phyloP scores from a whole-genome alignment of 2,329 filamentous ascomycete species.

The Cordyceps cicadae region DNA sequence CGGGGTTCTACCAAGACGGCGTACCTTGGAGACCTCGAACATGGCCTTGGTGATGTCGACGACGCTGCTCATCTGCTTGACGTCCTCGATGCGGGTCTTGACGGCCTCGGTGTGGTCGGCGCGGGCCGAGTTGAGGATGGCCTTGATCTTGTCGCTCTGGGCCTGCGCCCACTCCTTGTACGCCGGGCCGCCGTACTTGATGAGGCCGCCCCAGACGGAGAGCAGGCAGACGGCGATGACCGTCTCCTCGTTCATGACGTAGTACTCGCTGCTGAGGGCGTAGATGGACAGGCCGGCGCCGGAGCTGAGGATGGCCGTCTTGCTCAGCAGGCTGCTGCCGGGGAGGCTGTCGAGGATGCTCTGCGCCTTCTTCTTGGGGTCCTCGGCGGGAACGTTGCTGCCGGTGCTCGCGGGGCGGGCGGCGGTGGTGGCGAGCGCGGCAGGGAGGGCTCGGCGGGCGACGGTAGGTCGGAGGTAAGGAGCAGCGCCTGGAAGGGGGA shows the following conservation, averaged over 20 bases:
- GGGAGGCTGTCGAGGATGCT: slow-evolving; percentile 90
- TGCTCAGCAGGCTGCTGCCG: slow-evolving; percentile 85
- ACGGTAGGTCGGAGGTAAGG: slow-evolving; percentile 80
- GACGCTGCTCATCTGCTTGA: slow-evolving; percentile 88
- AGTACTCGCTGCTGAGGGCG: slow-evolving; percentile 98
- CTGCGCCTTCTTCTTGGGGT: slow-evolving; percentile 95
- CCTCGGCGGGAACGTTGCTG: slow-evolving; percentile 66
- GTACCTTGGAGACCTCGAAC: slow-evolving; percentile 96
- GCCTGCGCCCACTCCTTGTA: slow-evolving; percentile 88
- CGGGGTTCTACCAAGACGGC: slow-evolving; percentile 17
- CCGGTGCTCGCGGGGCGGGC: slow-evolving; percentile 59
- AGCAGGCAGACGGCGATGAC: slow-evolving; percentile 89
- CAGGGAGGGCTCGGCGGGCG: slow-evolving; percentile 65
- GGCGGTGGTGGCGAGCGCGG: slow-evolving; percentile 57
- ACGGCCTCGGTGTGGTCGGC: slow-evolving; percentile 93
- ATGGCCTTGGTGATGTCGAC: slow-evolving; percentile 95
- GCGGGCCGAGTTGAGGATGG: slow-evolving; percentile 88
- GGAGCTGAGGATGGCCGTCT: slow-evolving; percentile 94
- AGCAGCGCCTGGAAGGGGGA: slow-evolving; percentile 56
- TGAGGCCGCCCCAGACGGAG: slow-evolving; percentile 84
- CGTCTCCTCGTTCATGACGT: slow-evolving; percentile 98
- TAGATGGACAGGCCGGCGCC: slow-evolving; percentile 84
- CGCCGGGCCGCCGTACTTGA: slow-evolving; percentile 85
- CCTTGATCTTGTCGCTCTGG: slow-evolving; percentile 87
- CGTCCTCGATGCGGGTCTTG: slow-evolving; percentile 86